These are phyloP conservation scores for Corinectria fuckeliana DNA, from an alignment of 2,329 filamentous ascomycete genomes.

Conservation along the genomic window DNA sequence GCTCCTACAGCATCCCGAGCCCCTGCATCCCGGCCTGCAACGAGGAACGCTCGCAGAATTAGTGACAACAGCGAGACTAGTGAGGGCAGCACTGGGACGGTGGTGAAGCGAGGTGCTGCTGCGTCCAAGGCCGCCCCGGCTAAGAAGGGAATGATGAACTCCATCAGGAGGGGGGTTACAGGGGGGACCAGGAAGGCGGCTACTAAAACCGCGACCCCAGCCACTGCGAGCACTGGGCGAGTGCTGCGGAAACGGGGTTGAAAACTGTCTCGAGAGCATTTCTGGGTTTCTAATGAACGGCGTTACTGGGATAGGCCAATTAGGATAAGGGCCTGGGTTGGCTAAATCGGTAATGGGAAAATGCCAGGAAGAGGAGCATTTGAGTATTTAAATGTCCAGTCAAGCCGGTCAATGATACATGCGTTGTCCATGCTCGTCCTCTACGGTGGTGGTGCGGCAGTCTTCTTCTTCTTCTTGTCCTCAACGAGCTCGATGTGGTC, in stretches of 20 bases:
- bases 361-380: constrained; percentile 23
- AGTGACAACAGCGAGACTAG: constrained; percentile 69
- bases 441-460: constrained; percentile 30
- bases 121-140: constrained; percentile 45
- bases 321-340: constrained; percentile 23
- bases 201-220: constrained; percentile 48
- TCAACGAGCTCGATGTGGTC: constrained; percentile 95
- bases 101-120: constrained; percentile 61
- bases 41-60: constrained; percentile 57
- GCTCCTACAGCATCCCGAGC: constrained; percentile 47
- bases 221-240: constrained; percentile 54
- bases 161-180: constrained; percentile 59
- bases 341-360: constrained; percentile 22
- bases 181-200: constrained; percentile 58
- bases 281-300: constrained; percentile 24
- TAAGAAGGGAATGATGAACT: constrained; percentile 62
- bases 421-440: constrained; percentile 18
- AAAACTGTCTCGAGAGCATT: constrained; percentile 13
- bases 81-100: constrained; percentile 68
- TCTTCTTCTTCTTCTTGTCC: constrained; percentile 86
- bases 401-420: constrained; percentile 28
- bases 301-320: constrained; percentile 26
- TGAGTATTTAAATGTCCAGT: constrained; percentile 28
- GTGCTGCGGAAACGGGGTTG: constrained; percentile 62
- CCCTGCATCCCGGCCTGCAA: constrained; percentile 46